phyloP scores from a whole-genome alignment of 495 filamentous ascomycete genomes.

The Cercophora scortea region DNA sequence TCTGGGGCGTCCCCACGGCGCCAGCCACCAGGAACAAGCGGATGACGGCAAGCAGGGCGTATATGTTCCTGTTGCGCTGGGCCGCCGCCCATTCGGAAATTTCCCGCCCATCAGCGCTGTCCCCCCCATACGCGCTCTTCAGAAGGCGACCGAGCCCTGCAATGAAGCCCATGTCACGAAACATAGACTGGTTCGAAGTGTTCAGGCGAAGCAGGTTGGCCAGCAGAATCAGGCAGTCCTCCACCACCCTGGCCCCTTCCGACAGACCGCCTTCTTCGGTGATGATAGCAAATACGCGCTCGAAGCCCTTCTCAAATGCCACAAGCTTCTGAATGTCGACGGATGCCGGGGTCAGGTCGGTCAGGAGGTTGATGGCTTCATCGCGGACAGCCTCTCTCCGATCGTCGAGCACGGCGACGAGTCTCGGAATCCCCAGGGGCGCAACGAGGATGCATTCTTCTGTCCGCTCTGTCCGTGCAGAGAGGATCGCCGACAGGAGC shows the following conservation, averaged over 20 bases:
- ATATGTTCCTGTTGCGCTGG: slow-evolving; percentile 85
- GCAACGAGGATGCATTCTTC: slow-evolving; percentile 90
- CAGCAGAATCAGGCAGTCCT: slow-evolving; percentile 89
- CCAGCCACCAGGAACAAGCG: slow-evolving; percentile 77
- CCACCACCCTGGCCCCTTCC: slow-evolving; percentile 81
- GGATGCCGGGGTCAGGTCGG: slow-evolving; percentile 42
- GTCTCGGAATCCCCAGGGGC: slow-evolving; percentile 76
- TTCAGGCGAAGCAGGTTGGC: slow-evolving; percentile 88
- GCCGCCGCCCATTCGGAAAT: slow-evolving; percentile 63
- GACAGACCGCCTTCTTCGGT: slow-evolving; percentile 71
- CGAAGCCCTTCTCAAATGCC: slow-evolving; percentile 90
- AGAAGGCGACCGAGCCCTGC: slow-evolving; percentile 65
- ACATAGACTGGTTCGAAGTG: slow-evolving; percentile 85
- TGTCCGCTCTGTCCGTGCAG: slow-evolving; percentile 85
- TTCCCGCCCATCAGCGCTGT: slow-evolving; percentile 50
- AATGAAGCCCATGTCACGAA: slow-evolving; percentile 84
- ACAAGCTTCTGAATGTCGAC: slow-evolving; percentile 82
- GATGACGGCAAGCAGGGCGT: slow-evolving; percentile 78
- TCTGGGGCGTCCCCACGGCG: slow-evolving; percentile 68
- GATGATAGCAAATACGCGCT: slow-evolving; percentile 75
- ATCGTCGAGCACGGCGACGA: slow-evolving; percentile 80
- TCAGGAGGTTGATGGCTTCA: slow-evolving; percentile 49
- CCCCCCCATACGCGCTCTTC: slow-evolving; percentile 48
- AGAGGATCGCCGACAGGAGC: slow-evolving; percentile 76
- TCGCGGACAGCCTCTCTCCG: slow-evolving; percentile 82